Base-by-base conservation (phyloP, 75 land plant species). In the Larix kaempferi region DNA sequence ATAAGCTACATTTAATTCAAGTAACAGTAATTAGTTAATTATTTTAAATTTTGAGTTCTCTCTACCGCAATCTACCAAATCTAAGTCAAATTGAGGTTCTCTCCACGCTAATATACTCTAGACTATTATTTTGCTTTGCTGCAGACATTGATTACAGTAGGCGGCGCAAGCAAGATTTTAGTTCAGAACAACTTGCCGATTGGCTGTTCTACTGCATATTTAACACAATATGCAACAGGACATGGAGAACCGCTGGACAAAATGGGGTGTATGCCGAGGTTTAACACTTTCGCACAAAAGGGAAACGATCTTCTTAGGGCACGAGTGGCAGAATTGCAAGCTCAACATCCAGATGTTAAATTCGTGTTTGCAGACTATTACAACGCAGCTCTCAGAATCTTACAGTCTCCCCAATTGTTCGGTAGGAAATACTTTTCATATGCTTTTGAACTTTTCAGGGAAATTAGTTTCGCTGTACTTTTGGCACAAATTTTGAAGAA, bases 151-250 rank as follows among this genome's bases (percentile, higher is more conserved):
- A 49, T 49, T 49, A 49, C 54, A 49, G 54, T 49, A 7, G 57
- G 41, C 15, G 56, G 26, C 14, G 74, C 74, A 13, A 73, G 14
- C 4, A 73, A 73, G 33, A 25, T 73, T 13, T 14, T 73, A 25
- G 26, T 73, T 23, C 74, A 73, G 25, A 54, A 54, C 25, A 73
- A 73, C 49, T 15, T 73, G 57, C 57, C 74, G 6, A 73, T 73
- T 26, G 74, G 74, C 11, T 73, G 57, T 15, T 54, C 57, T 8
- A n/a, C 33, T 5, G 49, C 71, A 11, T 57, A 80, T 63, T 39
- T 60, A 16, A 52, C 61, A 25, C 52, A 54, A 12, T 55, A 77
- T 59, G 35, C 49, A 19, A 57, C 57, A 35, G 80, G 35, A 37
- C 19, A 17, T 5, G 19, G 21, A 2, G 56, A 22, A 15, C 23